phyloP scores from a whole-genome alignment of 805 yeast species.

The Metschnikowia drakensbergensis region DNA sequence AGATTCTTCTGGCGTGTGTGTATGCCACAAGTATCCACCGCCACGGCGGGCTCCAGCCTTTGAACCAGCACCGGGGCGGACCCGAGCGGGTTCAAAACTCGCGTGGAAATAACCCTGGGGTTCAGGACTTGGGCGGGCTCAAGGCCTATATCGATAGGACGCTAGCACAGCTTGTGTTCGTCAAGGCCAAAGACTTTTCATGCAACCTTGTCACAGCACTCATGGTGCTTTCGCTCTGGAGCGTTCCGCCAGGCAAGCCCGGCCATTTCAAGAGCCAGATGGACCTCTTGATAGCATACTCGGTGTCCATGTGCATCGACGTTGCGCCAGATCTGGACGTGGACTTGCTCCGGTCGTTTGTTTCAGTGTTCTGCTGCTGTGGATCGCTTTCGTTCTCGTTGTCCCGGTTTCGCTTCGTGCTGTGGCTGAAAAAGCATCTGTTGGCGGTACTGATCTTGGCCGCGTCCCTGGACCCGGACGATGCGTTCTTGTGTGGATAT shows the following conservation, averaged over 20 bases:
- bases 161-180: conserved; percentile 41
- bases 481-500: conserved; percentile 39
- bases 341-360: conserved; percentile 37
- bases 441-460: conserved; percentile 23
- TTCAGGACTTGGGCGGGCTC: conserved; percentile 14
- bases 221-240: conserved; percentile 48
- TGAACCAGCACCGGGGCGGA: neutral
- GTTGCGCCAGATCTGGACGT: conserved; percentile 28
- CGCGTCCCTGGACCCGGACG: conserved; percentile 4
- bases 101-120: neutral
- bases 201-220: conserved; percentile 41
- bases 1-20: conserved; percentile 41
- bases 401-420: conserved; percentile 48
- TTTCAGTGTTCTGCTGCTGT: conserved; percentile 49
- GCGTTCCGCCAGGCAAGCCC: conserved; percentile 48
- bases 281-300: conserved; percentile 43
- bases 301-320: conserved; percentile 48
- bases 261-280: conserved; percentile 53
- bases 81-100: neutral
- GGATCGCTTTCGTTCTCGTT: conserved; percentile 49
- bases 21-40: conserved; percentile 47
- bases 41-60: conserved; percentile 13
- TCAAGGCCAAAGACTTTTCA: conserved; percentile 41
- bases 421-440: conserved; percentile 46
- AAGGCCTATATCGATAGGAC: conserved; percentile 43